Evolutionary conservation across 2,329 filamentous ascomycete species (phyloP), one percentile per base, ranked within the genome.

Genomic region (Nigrospora sphaerica): DNA sequence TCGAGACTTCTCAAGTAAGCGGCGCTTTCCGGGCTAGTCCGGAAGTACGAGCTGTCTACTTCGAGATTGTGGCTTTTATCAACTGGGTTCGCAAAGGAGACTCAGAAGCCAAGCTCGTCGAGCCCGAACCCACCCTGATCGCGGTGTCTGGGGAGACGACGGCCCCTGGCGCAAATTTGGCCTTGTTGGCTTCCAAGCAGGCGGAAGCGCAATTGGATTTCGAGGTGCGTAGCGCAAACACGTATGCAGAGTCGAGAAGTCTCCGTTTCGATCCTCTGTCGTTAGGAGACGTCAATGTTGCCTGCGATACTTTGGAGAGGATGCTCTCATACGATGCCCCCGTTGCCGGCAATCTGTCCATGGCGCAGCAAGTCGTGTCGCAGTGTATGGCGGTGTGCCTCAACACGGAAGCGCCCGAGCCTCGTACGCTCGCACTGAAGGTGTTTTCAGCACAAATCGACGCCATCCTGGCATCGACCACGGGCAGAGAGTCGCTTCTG

Each of bases 391-490:
- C 69, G 16, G 55, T 71, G 1, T 72, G 67, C 47, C 47, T 65
- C 6, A 53, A 54, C 4, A 67, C 69, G 0, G 54, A 58, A 1
- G 66, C 66, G 1, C 60, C 70, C 1, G 74, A 76, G 45, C 67
- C 73, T n/a, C 70, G 74, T 6, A 66, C 70, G 0, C 57, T 69
- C 6, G 71, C 75, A 0, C 55, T 81, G 12, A 57, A 66, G 12
- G 74, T 74, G 39, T 66, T 82, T 5, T 70, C 71, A 0, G 57
- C 60, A 4, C 52, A 73, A 5, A 51, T 81, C 36, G 73, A 78
- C 39, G 49, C 55, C 7, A 53, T 70, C 1, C 52, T 77, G 6
- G 39, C 50, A 18, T 56, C 1, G 54, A 46, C 1, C 35, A 44
- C 42, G 14, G 39, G 47, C 13, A 53, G 52, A 1, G 39, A 48